Evolutionary conservation across 306 rosid species (phyloP).

Genomic region (Lupinus albus): DNA sequence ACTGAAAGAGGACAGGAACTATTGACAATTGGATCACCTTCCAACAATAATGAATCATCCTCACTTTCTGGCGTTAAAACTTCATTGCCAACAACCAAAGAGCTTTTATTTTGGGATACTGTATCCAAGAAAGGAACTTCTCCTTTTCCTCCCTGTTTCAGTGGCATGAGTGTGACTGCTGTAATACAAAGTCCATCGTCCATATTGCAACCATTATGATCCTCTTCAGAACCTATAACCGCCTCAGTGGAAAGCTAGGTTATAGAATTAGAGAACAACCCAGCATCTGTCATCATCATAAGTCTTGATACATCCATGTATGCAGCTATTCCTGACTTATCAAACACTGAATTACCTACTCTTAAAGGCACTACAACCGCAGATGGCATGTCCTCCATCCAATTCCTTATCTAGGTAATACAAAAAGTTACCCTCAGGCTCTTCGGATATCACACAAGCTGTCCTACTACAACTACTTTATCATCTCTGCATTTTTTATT

Average conservation of each 20-base stretch:
- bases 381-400: slow-evolving; percentile 84
- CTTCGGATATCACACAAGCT: slow-evolving; percentile 32
- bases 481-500: slow-evolving; percentile 44
- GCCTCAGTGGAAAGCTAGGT: slow-evolving; percentile 51
- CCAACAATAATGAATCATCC: slow-evolving; percentile 72
- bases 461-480: slow-evolving; percentile 59
- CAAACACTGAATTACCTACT: slow-evolving; percentile 80
- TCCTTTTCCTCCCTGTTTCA: slow-evolving; percentile 48
- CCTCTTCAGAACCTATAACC: slow-evolving; percentile 50
- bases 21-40: slow-evolving; percentile 66
- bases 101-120: slow-evolving; percentile 52
- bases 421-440: slow-evolving; percentile 57
- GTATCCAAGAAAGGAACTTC: slow-evolving; percentile 45
- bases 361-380: slow-evolving; percentile 68
- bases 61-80: slow-evolving; percentile 54
- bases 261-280: slow-evolving; percentile 60
- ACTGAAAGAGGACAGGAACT: slow-evolving; percentile 70
- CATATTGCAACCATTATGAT: slow-evolving; percentile 48
- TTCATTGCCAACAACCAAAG: slow-evolving; percentile 48
- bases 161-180: slow-evolving; percentile 38
- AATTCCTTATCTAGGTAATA: slow-evolving; percentile 56
- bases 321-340: slow-evolving; percentile 60
- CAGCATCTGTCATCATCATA: slow-evolving; percentile 71
- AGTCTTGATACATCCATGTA: slow-evolving; percentile 37
- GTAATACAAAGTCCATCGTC: slow-evolving; percentile 51